These are phyloP conservation scores for Ogataea ganodermae DNA, from an alignment of 805 yeast species.

Conservation along the genomic window DNA sequence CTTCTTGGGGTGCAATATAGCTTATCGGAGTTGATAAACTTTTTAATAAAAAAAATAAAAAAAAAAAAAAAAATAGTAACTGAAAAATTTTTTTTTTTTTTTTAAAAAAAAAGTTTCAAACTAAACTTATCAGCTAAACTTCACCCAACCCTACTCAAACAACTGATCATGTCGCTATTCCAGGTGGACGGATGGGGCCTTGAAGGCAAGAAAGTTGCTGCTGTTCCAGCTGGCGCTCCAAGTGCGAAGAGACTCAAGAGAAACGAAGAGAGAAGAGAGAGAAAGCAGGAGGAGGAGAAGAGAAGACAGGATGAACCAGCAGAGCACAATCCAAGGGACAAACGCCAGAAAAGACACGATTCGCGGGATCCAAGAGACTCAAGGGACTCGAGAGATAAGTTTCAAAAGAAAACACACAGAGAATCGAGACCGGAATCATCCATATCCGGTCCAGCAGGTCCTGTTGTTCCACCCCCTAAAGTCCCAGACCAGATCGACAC, in stretches of 20 bases:
- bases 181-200: constrained; percentile 84
- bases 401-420: neutral
- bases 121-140: neutral
- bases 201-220: constrained; percentile 52
- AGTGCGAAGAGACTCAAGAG: constrained; percentile 27
- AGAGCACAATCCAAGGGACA: neutral
- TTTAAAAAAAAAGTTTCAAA: neutral
- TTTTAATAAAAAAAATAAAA: neutral
- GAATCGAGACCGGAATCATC: neutral
- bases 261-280: constrained; percentile 12
- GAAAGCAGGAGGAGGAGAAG: constrained; percentile 8
- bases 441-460: neutral
- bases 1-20: neutral
- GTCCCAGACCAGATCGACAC: neutral
- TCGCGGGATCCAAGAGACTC: too few species aligned
- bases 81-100: neutral
- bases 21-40: neutral
- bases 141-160: neutral
- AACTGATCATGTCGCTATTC: constrained; percentile 60
- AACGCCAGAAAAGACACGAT: constrained; percentile 11
- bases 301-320: constrained; percentile 5
- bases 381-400: too few species aligned
- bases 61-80: neutral
- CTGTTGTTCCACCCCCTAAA: constrained; percentile 1
- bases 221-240: constrained; percentile 38